These are phyloP conservation scores for Fistulinella cinereoalba DNA, from an alignment of 1,284 basidiomycete genomes.

Conservation along the genomic window DNA sequence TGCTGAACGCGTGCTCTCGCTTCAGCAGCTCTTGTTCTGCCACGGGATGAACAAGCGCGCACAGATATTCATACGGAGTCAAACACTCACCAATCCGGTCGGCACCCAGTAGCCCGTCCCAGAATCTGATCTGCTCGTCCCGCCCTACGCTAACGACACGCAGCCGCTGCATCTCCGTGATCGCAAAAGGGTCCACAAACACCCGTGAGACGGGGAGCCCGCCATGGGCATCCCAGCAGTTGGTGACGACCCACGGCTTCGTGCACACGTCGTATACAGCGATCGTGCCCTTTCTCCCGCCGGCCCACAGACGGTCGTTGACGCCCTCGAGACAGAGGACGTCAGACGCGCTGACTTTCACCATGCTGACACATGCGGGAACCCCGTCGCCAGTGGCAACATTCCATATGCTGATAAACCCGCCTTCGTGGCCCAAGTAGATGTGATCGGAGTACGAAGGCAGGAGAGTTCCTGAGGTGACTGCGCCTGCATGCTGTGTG, in stretches of 20 bases:
- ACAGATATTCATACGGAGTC: no score
- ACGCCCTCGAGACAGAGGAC: constrained; percentile 81
- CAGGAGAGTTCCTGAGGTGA: constrained; percentile 78
- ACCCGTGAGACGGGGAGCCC: constrained; percentile 75
- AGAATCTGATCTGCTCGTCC: constrained; percentile 75
- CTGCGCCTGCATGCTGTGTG: no score
- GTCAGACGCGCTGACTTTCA: constrained; percentile 77
- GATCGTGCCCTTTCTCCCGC: constrained; percentile 78
- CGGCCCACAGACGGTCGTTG: constrained; percentile 81
- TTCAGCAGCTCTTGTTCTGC: constrained; percentile 74
- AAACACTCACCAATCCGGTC: constrained; percentile 86
- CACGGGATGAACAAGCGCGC: constrained; percentile 2
- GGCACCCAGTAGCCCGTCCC: constrained; percentile 86
- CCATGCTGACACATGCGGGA: constrained; percentile 61
- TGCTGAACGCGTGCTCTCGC: constrained; percentile 75
- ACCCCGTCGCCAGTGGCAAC: constrained; percentile 45
- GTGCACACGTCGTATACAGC: constrained; percentile 74
- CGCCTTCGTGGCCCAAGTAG: constrained; percentile 94
- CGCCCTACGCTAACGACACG: constrained; percentile 77
- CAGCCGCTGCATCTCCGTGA: constrained; percentile 61
- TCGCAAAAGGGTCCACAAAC: constrained; percentile 69
- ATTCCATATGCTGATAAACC: constrained; percentile 81
- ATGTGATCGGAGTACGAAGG: constrained; percentile 65
- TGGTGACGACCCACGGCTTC: constrained; percentile 83
- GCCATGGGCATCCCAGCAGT: constrained; percentile 86